Evolutionary conservation across 1,284 basidiomycete genomes (phyloP), one percentile per base, ranked within the genome.

Genomic region (Rhodotorula mucilaginosa): DNA sequence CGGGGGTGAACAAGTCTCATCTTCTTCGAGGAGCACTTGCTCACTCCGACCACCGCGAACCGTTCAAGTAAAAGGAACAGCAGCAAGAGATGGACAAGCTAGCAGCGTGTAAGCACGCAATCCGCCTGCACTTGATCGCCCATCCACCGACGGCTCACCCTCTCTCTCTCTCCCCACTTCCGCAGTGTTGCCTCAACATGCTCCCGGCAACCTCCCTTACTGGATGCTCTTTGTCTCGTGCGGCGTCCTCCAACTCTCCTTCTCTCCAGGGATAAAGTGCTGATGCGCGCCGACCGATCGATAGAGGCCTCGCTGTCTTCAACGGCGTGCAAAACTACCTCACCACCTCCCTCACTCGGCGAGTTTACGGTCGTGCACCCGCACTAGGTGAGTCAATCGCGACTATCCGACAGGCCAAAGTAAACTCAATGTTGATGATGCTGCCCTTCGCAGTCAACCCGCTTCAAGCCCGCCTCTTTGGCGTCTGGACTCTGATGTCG

Each of bases 381-480:
- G 78, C 81, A 7, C 76, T 82, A 74, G 81, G 83, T 87, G 61
- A 21, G 15, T 16, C 49, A 0, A n/a, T n/a, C 59, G 47, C 61
- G 49, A 65, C 10, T 3, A 29, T 34, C 26, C 2, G 46, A 19
- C 68, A 51, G 16, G 26, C 6, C 34, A 5, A 34, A 34, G 8
- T 34, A 5, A 34, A 34, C 34, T 34, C 34, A 8, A 34, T 34
- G 34, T 5, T 34, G 34, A 34, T 44, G 13, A 39, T n/a, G 34
- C 39, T 12, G 15, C 29, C 16, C 5, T 18, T 18, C 31, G n/a
- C 81, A 95, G 94, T 97, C 29, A 93, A 90, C 15, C 82, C 85
- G 21, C 85, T 97, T 21, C 91, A 94, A 73, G 90, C 91, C 47
- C 87, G 94, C 57, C 90, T 92, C 2, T 96, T 96, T 80, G 93